Evolutionary conservation across 2,329 filamentous ascomycete genomes (phyloP), one percentile per base, ranked within the genome.

Genomic region (Ramichloridium luteum): DNA sequence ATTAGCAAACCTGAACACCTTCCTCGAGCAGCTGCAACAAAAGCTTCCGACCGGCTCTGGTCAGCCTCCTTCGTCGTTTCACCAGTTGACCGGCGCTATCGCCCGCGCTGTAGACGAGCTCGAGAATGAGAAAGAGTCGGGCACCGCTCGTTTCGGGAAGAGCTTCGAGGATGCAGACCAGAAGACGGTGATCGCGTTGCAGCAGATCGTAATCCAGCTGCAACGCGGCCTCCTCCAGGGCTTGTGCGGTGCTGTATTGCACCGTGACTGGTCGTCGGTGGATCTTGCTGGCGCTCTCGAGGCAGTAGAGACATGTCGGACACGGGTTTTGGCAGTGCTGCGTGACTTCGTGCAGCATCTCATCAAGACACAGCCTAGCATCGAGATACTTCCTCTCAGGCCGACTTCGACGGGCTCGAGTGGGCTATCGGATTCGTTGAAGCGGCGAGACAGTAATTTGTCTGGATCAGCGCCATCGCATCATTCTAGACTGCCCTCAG

Each of bases 161-260:
- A 44, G 40, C 6, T 55, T 55, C 31, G 45, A 51, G 23, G 30
- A 44, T 11, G 51, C 51, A n/a, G 51, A 55, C 34, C 34, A 46
- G 18, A 37, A 48, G 6, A 47, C 49, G 10, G 41, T 55, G 26
- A 49, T 50, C 6, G 43, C 48, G 22, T 36, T 55, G 32, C 49
- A 50, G 40, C 39, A 46, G 27, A 47, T 55, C 32, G 48, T 45
- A 2, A 51, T 53, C 13, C 40, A 51, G 29, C 34, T 55, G 26
- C 48, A 52, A 30, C 36, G 39, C 10, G 46, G 37, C 17, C 32
- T 55, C 36, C 40, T 55, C 22, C 41, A 47, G 29, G 49, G 50
- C 43, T 44, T 55, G 32, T 32, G 42, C 14, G 45, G 46, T 37
- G 44, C 46, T 4, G 46, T 48, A 3, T 48, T 47, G 25, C 45